Conservation (phyloP, 1,284 basidiomycete genomes). For the Rhodotorula sp. region DNA sequence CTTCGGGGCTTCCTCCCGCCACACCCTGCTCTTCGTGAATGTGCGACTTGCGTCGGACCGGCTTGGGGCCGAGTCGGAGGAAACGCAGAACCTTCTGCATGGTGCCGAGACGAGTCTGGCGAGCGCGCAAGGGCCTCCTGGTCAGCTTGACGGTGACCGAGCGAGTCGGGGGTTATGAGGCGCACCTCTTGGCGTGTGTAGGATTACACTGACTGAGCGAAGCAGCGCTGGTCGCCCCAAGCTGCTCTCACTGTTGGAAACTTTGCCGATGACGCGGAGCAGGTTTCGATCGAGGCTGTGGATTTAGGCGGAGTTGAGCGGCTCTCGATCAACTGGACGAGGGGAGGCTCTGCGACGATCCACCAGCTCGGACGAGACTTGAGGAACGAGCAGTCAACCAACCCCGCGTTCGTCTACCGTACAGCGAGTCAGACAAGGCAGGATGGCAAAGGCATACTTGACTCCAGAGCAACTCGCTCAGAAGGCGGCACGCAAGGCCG, state of each 20-base stretch:
- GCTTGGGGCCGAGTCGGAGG: neutral
- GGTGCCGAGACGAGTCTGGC: no score
- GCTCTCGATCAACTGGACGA: neutral
- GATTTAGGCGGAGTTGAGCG: neutral
- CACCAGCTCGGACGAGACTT: neutral
- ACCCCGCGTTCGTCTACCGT: neutral
- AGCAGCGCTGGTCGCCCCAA: no score
- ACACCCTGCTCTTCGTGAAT: neutral
- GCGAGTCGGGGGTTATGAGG: no score
- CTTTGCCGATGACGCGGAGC: neutral
- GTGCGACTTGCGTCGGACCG: neutral
- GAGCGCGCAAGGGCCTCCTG: neutral
- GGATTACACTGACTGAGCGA: no score
- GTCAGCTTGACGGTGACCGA: no score
- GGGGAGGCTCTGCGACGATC: neutral
- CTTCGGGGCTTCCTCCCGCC: neutral
- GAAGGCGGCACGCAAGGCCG: constrained; percentile 23
- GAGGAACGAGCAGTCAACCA: neutral
- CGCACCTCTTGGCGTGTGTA: no score
- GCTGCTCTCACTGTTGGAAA: no score
- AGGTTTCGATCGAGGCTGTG: neutral
- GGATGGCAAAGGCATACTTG: constrained; percentile 21
- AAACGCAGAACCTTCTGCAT: neutral
- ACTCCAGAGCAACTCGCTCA: constrained; percentile 23
- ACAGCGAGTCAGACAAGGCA: no score